These are phyloP conservation scores for Phytophthora cajani DNA, from an alignment of 352 stramenopile species.

Conservation along the genomic window DNA sequence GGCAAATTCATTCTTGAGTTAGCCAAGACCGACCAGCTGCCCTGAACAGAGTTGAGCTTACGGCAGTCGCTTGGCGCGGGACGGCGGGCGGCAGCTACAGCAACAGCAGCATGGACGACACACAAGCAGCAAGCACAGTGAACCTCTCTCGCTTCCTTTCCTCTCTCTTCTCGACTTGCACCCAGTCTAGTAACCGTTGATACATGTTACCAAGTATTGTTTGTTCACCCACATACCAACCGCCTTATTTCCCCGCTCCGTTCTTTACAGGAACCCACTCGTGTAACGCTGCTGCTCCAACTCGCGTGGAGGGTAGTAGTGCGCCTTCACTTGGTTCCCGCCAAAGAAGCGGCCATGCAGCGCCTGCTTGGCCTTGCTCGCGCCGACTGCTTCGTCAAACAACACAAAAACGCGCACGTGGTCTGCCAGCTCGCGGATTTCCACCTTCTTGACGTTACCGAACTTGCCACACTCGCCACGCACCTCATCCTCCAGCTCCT, in stretches of 20 bases:
- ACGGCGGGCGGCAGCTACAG: slow-evolving; percentile 25
- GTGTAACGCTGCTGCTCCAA: slow-evolving; percentile 54
- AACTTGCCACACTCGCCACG: slow-evolving; percentile 71
- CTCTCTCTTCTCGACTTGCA: slow-evolving; percentile 11
- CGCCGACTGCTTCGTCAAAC: slow-evolving; percentile 56
- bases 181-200: slow-evolving; percentile 20
- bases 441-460: slow-evolving; percentile 59
- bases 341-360: slow-evolving; percentile 82
- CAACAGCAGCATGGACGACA: slow-evolving; percentile 40
- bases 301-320: slow-evolving; percentile 64
- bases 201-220: slow-evolving; percentile 24
- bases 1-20: slow-evolving; percentile 97
- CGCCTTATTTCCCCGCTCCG: slow-evolving; percentile 8
- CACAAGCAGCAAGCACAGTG: slow-evolving; percentile 39
- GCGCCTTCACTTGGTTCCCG: slow-evolving; percentile 73
- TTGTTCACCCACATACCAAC: slow-evolving; percentile 20
- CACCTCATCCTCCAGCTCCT: slow-evolving; percentile 75
- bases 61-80: slow-evolving; percentile 5
- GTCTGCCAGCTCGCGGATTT: slow-evolving; percentile 66
- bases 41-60: slow-evolving; percentile 34
- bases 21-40: slow-evolving; percentile 80
- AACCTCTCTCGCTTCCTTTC: slow-evolving; percentile 10
- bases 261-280: slow-evolving; percentile 60
- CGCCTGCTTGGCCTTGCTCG: slow-evolving; percentile 58
- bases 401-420: slow-evolving; percentile 85